These are phyloP conservation scores for Geranium rotundifolium DNA, from an alignment of 345 rosid genomes.

Conservation along the genomic window DNA sequence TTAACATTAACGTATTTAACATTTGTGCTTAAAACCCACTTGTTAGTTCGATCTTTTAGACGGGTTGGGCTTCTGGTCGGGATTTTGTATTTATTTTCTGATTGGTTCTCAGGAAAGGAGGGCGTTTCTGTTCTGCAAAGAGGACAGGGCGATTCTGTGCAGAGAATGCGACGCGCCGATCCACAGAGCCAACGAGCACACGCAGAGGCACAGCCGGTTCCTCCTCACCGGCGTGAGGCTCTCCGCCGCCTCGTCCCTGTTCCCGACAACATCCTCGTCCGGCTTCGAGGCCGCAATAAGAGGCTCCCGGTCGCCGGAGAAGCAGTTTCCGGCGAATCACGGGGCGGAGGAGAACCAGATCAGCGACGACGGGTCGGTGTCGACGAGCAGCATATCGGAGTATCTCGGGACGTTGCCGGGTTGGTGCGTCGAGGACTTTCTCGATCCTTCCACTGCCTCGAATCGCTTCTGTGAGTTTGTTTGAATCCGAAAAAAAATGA, in stretches of 20 bases:
- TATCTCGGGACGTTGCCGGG: slow-evolving; percentile 68
- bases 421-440: slow-evolving; percentile 78
- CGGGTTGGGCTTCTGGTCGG: no score
- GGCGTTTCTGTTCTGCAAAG: slow-evolving; percentile 84
- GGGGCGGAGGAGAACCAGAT: no score
- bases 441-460: slow-evolving; percentile 36
- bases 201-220: slow-evolving; percentile 66
- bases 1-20: no score
- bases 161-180: slow-evolving; percentile 74
- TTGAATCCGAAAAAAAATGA: no score
- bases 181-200: slow-evolving; percentile 62
- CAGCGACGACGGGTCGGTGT: background rate
- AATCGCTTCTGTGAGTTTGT: slow-evolving; percentile 26
- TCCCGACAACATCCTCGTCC: slow-evolving; percentile 19
- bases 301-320: no score
- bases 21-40: no score
- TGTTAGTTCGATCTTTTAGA: no score
- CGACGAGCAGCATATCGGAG: slow-evolving; percentile 49
- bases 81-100: background rate
- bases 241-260: slow-evolving; percentile 39
- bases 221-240: slow-evolving; percentile 78
- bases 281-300: background rate
- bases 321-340: no score
- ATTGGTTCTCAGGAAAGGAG: slow-evolving; percentile 41
- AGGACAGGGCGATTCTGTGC: slow-evolving; percentile 87